Percentiles rank a stretch among this genome's conserved stretches.
phyloP scores from a whole-genome alignment of 202 grass and related monocot species.

The Setaria italica region DNA sequence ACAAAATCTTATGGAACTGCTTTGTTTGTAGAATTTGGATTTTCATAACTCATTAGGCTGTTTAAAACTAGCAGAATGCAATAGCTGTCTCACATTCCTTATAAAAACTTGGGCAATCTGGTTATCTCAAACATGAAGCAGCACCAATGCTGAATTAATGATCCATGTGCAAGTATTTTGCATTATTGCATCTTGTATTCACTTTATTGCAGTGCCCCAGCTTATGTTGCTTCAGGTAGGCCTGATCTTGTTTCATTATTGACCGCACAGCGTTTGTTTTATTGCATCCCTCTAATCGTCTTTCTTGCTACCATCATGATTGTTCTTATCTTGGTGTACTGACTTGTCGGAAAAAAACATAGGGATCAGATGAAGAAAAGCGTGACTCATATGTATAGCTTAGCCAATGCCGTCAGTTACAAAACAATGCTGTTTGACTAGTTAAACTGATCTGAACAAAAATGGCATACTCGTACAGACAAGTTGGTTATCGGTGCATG shows the following conservation, averaged over 20 bases:
- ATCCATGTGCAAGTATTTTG: background rate
- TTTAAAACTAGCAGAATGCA: conserved; percentile 17
- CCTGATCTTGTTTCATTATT: background rate
- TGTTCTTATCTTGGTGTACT: conserved; percentile 5
- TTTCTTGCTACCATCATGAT: conserved; percentile 21
- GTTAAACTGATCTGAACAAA: conserved; percentile 15
- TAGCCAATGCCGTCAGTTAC: background rate
- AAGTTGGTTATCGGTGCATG: background rate
- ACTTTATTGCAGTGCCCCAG: conserved; percentile 10
- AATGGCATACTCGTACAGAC: background rate
- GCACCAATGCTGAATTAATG: background rate
- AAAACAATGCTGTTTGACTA: conserved; percentile 9
- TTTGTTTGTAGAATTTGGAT: conserved; percentile 1
- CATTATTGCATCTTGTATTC: conserved; percentile 11
- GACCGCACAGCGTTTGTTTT: conserved; percentile 1
- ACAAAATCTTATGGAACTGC: background rate
- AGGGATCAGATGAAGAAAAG: conserved; percentile 9
- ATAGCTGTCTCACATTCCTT: background rate
- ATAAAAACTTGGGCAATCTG: background rate
- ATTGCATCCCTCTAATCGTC: background rate
- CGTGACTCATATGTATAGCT: background rate
- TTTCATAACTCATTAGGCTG: background rate
- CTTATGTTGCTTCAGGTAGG: conserved; percentile 27
- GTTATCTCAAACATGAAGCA: conserved; percentile 19
- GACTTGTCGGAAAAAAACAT: background rate